Base-by-base conservation (phyloP, 164 flowering plant species). In the Hamamelis virginiana region DNA sequence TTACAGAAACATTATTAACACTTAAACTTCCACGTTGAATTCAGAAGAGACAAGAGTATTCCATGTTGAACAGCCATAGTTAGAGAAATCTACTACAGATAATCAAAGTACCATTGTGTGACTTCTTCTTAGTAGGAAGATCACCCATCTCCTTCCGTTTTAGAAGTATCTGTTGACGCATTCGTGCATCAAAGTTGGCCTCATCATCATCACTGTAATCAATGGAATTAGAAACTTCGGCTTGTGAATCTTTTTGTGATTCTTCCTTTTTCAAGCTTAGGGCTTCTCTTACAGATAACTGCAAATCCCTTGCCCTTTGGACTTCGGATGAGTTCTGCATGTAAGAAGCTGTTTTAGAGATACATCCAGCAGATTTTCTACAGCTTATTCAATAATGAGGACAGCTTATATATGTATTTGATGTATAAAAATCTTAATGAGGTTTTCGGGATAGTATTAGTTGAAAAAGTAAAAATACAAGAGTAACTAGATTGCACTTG, bases 141-240 rank as follows among this genome's bases (percentile, higher is more conserved):
- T 89, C 96, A 44, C 93, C 97, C 23, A 86, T 74, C 66, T 95
- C 97, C 68, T 75, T 82, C 51, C 93, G 71, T 72, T 77, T 95
- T 59, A 59, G 81, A 53, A 95, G 89, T 76, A 92, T 89, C 76
- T 90, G 90, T 41, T 62, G 77, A 52, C 98, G 94, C 99, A 95
- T 95, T 23, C 87, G 78, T 41, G 80, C 82, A 84, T 95, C 99
- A 81, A 95, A 95, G 53, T 69, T 81, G 51, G 86, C 85, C 72
- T 94, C 98, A 78, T 92, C 89, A 21, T 81, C 90, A 76, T 88
- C 94, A 69, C 84, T 86, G 69, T 72, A 55, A 74, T 76, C 86
- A 79, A 50, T 52, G 50, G 76, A 33, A 52, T 68, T 77, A 72
- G 81, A 69, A 67, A 51, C 57, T 52, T 72, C 78, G 60, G 72